These are phyloP conservation scores for Geotrichum candidum DNA, from an alignment of 1,139 yeast species.

Conservation along the genomic window DNA sequence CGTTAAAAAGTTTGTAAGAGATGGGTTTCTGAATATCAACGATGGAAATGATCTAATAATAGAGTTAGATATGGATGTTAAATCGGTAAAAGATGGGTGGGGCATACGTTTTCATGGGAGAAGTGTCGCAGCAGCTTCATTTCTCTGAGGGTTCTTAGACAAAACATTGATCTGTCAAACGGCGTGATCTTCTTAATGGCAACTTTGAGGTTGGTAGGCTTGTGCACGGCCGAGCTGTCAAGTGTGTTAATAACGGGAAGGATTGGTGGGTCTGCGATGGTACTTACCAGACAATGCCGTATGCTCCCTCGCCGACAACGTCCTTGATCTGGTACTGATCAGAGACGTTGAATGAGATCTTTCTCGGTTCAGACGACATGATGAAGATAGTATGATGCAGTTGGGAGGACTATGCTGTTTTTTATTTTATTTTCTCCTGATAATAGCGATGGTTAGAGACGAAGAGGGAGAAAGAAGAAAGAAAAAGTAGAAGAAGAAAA, in stretches of 20 bases:
- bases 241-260: not conserved
- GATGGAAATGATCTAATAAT: conserved; percentile 59
- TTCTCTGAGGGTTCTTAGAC: conserved; percentile 84
- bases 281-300: conserved; percentile 73
- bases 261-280: not conserved
- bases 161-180: conserved; percentile 85
- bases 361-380: conserved; percentile 33
- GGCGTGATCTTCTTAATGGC: conserved; percentile 95
- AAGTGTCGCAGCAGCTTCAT: conserved; percentile 82
- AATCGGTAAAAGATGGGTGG: not conserved
- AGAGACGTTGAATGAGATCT: conserved; percentile 77
- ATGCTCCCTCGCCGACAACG: conserved; percentile 96
- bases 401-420: not conserved
- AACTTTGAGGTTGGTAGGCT: conserved; percentile 81
- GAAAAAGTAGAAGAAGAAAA: not conserved
- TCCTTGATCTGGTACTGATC: conserved; percentile 80
- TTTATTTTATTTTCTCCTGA: not conserved
- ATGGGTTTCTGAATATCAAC: conserved; percentile 87
- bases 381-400: not conserved
- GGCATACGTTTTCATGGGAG: conserved; percentile 63
- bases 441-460: not conserved
- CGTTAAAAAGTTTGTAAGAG: conserved; percentile 66
- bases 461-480: not conserved
- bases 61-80: not conserved
- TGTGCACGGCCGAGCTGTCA: conserved; percentile 63